Evolutionary conservation across 2,329 filamentous ascomycete species (phyloP), one percentile per base, ranked within the genome.

Genomic region (Pseudonectria buxi): DNA sequence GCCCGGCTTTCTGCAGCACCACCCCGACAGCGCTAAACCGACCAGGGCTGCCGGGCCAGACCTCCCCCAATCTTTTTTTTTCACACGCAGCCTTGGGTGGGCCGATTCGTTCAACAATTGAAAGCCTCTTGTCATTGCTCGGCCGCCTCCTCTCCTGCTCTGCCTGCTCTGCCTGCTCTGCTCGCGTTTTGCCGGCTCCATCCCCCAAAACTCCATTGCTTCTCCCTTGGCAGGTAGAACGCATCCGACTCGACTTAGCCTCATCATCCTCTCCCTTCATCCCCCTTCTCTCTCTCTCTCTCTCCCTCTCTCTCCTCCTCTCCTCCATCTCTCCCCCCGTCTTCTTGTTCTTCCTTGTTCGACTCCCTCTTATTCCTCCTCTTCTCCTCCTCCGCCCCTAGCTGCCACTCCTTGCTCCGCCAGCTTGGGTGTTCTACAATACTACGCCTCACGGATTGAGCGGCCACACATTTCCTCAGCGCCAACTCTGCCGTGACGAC

Each of bases 81-180:
- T 33, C 41, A 49, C 42, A 49, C 47, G 18, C 47, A 51, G 43
- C 51, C 52, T 52, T 46, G 52, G 50, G 57, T 60, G 57, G 57
- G 56, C 46, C 55, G 15, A 12, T 35, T 46, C 28, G 56, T 60
- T 60, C 57, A 60, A 60, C 57, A 59, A 59, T 58, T 54, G 47
- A 52, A 36, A 45, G 36, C 39, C 45, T 49, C 47, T 48, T 41
- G 51, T 51, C 38, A 51, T 51, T 53, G 53, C 50, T 48, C 36
- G 41, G 14, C 36, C 39, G 30, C 24, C 30, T 26, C 27, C 28
- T 37, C 28, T 10, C 26, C 26, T 32, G 32, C n/a, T n/a, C n/a
- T n/a, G n/a, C n/a, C n/a, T n/a, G n/a, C n/a, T n/a, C n/a, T n/a
- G n/a, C n/a, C n/a, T n/a, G n/a, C n/a, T n/a, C n/a, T n/a, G n/a